phyloP scores from a whole-genome alignment of 139 green algal genomes.

The Volvox africanus region DNA sequence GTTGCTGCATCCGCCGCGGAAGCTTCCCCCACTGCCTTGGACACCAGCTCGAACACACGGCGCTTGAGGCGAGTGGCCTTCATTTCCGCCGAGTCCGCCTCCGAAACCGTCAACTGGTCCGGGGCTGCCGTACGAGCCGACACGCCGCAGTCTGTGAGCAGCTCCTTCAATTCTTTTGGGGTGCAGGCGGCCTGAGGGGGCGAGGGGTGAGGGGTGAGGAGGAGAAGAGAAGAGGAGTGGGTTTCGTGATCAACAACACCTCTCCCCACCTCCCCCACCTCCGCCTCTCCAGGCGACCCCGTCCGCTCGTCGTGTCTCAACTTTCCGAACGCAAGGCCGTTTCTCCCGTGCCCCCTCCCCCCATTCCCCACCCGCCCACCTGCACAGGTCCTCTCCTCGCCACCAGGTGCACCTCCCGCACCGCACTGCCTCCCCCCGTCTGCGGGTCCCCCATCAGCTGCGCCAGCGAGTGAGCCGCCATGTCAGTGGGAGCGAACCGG shows the following conservation, averaged over 20 bases:
- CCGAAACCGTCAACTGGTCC: constrained; percentile 39
- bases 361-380: constrained; percentile 43
- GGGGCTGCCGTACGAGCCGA: background rate
- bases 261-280: background rate
- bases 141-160: constrained; percentile 77
- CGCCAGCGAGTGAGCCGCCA: constrained; percentile 80
- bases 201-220: background rate
- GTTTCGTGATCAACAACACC: no score
- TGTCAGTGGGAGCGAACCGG: constrained; percentile 78
- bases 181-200: constrained; percentile 89
- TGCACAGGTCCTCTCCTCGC: constrained; percentile 90
- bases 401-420: constrained; percentile 83
- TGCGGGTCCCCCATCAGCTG: constrained; percentile 62
- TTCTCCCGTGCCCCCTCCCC: background rate
- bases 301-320: no score
- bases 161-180: constrained; percentile 96
- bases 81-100: constrained; percentile 67
- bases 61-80: constrained; percentile 72
- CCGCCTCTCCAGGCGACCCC: background rate
- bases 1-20: background rate
- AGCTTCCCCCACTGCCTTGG: constrained; percentile 28
- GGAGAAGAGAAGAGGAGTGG: background rate
- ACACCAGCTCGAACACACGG: constrained; percentile 42
- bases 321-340: no score
- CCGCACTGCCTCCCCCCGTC: background rate